Evolutionary conservation across 148 eudicot species (phyloP).

Genomic region (Bassia scoparia): DNA sequence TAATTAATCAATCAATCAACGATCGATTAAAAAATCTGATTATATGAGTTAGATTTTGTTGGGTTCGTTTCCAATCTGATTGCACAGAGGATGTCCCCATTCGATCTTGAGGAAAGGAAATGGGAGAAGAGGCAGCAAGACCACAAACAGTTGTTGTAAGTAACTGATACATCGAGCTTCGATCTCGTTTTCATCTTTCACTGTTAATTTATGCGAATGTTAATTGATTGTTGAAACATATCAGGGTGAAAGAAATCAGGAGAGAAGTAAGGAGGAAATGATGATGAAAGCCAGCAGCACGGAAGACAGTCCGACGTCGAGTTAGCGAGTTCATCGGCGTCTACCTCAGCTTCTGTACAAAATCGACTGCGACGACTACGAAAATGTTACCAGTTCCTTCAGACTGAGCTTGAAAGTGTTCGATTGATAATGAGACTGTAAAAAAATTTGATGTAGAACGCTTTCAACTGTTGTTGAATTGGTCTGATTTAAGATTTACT

Average conservation of each 20-base stretch:
- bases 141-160: conserved; percentile 12
- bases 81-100: conserved; percentile 51
- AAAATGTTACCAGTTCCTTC: conserved; percentile 11
- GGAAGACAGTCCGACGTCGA: conserved; percentile 17
- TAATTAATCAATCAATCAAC: too few relatives aligned
- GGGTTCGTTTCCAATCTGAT: too few relatives aligned
- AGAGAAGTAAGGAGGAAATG: conserved; percentile 24
- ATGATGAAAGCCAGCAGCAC: conserved; percentile 18
- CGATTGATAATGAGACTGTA: conserved; percentile 8
- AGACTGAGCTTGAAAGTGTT: conserved; percentile 25
- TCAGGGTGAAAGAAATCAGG: conserved; percentile 13
- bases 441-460: neutral
- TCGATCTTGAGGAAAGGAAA: conserved; percentile 61
- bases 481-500: too few relatives aligned
- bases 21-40: too few relatives aligned
- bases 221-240: neutral
- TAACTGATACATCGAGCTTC: neutral
- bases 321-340: conserved; percentile 17
- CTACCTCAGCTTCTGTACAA: neutral
- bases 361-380: neutral
- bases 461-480: neutral
- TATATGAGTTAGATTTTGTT: too few relatives aligned
- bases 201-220: too few relatives aligned
- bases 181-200: neutral
- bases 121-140: conserved; percentile 35